Evolutionary conservation across 2,329 filamentous ascomycete genomes (phyloP).

Genomic region (Xenoacremonium recifei): DNA sequence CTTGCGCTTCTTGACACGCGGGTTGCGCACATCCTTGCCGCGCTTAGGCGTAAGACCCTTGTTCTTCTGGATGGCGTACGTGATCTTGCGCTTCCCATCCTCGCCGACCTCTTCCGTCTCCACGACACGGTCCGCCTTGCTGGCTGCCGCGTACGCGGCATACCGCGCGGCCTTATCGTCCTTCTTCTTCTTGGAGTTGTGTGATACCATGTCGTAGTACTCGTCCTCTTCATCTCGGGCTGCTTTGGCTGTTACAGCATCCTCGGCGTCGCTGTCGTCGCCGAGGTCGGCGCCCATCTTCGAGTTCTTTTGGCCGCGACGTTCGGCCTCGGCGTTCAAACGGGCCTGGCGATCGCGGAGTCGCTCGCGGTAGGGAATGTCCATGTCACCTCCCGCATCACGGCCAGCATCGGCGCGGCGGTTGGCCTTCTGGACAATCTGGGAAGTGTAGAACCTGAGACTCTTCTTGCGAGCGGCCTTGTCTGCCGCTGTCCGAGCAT

Average conservation of each 20-base stretch:
- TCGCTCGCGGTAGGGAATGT: slow-evolving; percentile 86
- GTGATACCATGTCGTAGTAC: slow-evolving; percentile 88
- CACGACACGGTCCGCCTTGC: slow-evolving; percentile 61
- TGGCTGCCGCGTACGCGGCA: slow-evolving; percentile 58
- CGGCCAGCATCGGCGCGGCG: slow-evolving; percentile 73
- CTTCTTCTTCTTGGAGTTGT: slow-evolving; percentile 66
- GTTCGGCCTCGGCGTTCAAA: slow-evolving; percentile 85
- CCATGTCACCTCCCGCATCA: slow-evolving; percentile 74
- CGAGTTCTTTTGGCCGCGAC: slow-evolving; percentile 67
- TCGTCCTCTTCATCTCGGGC: slow-evolving; percentile 64
- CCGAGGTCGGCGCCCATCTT: slow-evolving; percentile 65
- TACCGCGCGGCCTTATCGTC: slow-evolving; percentile 65
- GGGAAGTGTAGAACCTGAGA: slow-evolving; percentile 95
- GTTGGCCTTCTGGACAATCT: slow-evolving; percentile 92
- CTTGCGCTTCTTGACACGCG: slow-evolving; percentile 96
- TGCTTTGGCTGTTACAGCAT: slow-evolving; percentile 50
- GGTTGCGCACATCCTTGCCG: slow-evolving; percentile 93
- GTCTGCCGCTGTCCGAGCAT: slow-evolving; percentile 75
- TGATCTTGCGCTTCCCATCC: slow-evolving; percentile 90
- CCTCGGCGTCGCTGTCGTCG: slow-evolving; percentile 67
- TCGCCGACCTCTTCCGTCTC: slow-evolving; percentile 68
- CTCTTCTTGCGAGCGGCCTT: slow-evolving; percentile 90
- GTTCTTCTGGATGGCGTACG: slow-evolving; percentile 94
- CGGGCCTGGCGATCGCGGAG: slow-evolving; percentile 81
- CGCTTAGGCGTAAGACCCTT: slow-evolving; percentile 87